Evolutionary conservation across 2,329 filamentous ascomycete species (phyloP).

Genomic region (Epichloe coenophiala): DNA sequence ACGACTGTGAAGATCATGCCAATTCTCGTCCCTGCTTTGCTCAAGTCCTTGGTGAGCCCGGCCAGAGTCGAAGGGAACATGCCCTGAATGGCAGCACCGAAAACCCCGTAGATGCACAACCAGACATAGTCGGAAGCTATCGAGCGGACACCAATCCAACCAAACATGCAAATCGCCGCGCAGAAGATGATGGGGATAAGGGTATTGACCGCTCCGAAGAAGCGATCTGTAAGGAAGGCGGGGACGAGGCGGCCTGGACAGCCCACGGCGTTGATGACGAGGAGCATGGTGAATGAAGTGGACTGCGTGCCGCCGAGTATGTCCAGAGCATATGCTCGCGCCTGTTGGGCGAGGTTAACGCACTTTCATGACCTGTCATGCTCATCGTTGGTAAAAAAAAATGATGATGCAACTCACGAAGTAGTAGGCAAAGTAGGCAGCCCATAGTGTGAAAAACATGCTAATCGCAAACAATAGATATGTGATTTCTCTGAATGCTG

Average conservation of each 20-base stretch:
- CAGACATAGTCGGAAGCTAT: constrained; percentile 37
- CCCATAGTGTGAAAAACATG: constrained; percentile 31
- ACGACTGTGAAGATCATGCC: constrained; percentile 47
- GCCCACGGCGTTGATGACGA: constrained; percentile 46
- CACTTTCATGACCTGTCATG: too few relatives aligned
- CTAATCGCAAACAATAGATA: constrained; percentile 25
- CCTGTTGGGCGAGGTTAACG: constrained; percentile 11
- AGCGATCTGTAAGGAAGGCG: constrained; percentile 39
- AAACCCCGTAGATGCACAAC: constrained; percentile 49
- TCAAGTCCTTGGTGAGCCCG: constrained; percentile 36
- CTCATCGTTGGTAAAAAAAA: too few relatives aligned
- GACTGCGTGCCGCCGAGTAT: constrained; percentile 31
- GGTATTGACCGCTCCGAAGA: constrained; percentile 40
- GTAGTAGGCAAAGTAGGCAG: constrained; percentile 37
- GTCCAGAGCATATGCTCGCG: constrained; percentile 25
- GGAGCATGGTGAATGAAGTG: constrained; percentile 41
- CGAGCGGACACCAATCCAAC: constrained; percentile 38
- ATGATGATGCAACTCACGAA: constrained; percentile 17
- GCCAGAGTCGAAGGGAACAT: constrained; percentile 44
- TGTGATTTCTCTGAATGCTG: constrained; percentile 34
- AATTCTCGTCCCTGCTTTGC: constrained; percentile 41
- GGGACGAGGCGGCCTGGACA: constrained; percentile 41
- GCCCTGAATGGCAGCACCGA: constrained; percentile 48
- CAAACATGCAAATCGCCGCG: constrained; percentile 29
- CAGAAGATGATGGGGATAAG: constrained; percentile 37